phyloP scores from a whole-genome alignment of 2,329 filamentous ascomycete genomes.

The Stagonosporopsis chrysanthemi region DNA sequence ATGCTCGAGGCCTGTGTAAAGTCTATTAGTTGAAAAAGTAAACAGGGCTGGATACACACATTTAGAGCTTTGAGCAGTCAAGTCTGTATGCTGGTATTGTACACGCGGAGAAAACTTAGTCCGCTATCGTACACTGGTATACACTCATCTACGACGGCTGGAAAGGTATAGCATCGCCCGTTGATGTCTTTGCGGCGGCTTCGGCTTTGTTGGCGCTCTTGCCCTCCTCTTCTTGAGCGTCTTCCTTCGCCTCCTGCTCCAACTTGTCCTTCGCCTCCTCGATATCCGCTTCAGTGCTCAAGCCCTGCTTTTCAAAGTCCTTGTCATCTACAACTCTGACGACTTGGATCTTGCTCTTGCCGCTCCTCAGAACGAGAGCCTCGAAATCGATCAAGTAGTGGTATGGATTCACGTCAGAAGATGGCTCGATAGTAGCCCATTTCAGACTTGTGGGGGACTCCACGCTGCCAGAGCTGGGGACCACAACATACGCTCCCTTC shows the following conservation, averaged over 20 bases:
- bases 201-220: not conserved
- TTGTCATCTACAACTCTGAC: conserved; percentile 63
- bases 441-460: conserved; percentile 56
- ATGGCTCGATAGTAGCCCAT: conserved; percentile 69
- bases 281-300: not conserved
- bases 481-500: conserved; percentile 65
- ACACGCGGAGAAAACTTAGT: not conserved
- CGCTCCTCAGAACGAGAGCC: conserved; percentile 62
- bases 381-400: conserved; percentile 66
- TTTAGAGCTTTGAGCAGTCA: not conserved
- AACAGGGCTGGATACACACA: not conserved
- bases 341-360: conserved; percentile 68
- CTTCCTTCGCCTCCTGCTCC: conserved; percentile 6
- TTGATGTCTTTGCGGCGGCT: conserved; percentile 2
- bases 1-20: no score
- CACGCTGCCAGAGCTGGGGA: conserved; percentile 55
- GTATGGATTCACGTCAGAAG: conserved; percentile 64
- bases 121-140: not conserved
- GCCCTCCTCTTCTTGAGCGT: not conserved
- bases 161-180: conserved; percentile 9
- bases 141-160: conserved; percentile 6
- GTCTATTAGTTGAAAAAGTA: no score
- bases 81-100: not conserved
- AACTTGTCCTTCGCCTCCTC: conserved; percentile 1
- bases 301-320: conserved; percentile 56